Base-by-base conservation (phyloP, 2,329 filamentous ascomycete genomes). In the Tolypocladium cylindrosporum region DNA sequence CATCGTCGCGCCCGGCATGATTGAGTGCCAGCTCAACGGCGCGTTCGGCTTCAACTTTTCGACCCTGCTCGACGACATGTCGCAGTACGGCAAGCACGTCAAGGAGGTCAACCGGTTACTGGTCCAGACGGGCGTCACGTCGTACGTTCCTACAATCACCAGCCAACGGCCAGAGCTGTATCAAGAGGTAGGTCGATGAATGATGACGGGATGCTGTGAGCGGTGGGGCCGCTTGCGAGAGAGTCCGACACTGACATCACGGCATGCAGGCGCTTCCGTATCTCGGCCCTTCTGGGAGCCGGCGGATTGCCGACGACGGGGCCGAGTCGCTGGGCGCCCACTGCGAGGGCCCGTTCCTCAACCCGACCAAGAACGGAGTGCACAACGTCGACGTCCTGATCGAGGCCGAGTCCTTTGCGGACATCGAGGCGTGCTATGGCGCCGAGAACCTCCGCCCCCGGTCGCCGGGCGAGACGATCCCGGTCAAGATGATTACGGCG, bases 31-130 rank as follows among this genome's bases (percentile, higher is more conserved):
- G 72, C 85, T 97, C 64, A 97, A 97, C 67, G 92, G 92, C 54
- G 91, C 89, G 11, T 93, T 91, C 67, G 91, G 91, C 58, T 95
- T 96, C 77, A 93, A 96, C 76, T 96, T 95, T 71, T 94, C 90
- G 3, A 84, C 85, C 1, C 78, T 91, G 11, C 84, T 89, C n/a
- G 79, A 86, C 19, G 83, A 88, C 66, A 84, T 82, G 72, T 74
- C 78, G 37, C 78, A 81, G 55, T 96, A 95, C 66, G 82, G 83
- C 59, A 87, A 90, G 70, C 85, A 84, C n/a, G 75, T 96, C 55
- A 79, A 78, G 62, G 78, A 84, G 58, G 79, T 93, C 60, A 94
- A 94, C 72, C 83, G 78, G 63, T 79, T 82, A 37, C 78, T 97
- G 56, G 80, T 91, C 37, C 75, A 83, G 64, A 95, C 89, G 1